Evolutionary conservation across 2,329 filamentous ascomycete species (phyloP).

Genomic region (Aureobasidium sp.): DNA sequence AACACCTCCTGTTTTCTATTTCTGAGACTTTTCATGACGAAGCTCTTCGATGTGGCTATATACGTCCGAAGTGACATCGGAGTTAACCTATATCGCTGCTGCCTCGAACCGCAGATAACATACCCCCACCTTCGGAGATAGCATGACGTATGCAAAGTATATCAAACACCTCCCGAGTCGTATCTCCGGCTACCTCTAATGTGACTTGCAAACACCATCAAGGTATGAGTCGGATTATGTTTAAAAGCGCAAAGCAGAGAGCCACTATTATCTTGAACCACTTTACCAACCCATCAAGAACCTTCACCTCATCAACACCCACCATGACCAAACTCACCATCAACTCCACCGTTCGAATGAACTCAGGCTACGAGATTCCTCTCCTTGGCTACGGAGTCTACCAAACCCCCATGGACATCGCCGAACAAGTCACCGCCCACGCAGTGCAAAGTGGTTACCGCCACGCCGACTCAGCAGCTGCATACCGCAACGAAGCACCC

Average conservation of each 20-base stretch:
- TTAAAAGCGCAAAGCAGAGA: not conserved
- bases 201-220: not conserved
- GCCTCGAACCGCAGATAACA: not conserved
- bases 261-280: not conserved
- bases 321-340: constrained; percentile 21
- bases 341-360: constrained; percentile 55
- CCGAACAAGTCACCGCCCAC: constrained; percentile 64
- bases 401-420: constrained; percentile 56
- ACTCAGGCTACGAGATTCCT: constrained; percentile 69
- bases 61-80: not conserved
- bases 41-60: too few relatives aligned
- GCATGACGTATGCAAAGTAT: constrained; percentile 10
- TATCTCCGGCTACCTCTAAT: not conserved
- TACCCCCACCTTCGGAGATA: not conserved
- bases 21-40: not conserved
- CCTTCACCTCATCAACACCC: not conserved
- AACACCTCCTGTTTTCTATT: not conserved
- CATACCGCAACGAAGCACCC: constrained; percentile 65
- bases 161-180: not conserved
- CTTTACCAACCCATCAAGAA: not conserved
- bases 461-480: constrained; percentile 66
- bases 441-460: constrained; percentile 63
- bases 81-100: not conserved
- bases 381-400: constrained; percentile 61
- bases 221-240: constrained; percentile 18